A percentile compares a stretch with the other conserved stretches of the same genome.
These are phyloP conservation scores for Lathyrus sativus DNA, from an alignment of 306 rosid species.

Conservation along the genomic window DNA sequence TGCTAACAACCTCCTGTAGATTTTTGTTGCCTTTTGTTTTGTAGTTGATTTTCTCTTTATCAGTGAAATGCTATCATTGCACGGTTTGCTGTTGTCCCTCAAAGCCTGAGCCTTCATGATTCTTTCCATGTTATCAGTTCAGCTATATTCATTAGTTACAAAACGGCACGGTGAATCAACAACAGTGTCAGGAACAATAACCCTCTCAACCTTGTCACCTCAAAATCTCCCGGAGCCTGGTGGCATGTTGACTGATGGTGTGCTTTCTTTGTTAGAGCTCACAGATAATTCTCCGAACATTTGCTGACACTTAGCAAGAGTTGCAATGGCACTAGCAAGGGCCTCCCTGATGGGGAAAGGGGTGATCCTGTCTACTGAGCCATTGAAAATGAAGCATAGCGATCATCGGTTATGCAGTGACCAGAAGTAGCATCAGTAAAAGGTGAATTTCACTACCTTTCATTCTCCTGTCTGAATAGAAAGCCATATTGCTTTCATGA, in stretches of 20 bases:
- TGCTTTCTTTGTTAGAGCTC: constrained; percentile 46
- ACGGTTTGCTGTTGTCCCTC: no score
- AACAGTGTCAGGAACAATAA: no score
- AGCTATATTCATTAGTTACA: no score
- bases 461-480: constrained; percentile 95
- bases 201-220: no score
- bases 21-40: no score
- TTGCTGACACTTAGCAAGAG: constrained; percentile 98
- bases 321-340: constrained; percentile 95
- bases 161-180: no score
- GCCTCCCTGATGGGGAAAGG: constrained; percentile 86
- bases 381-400: constrained; percentile 48
- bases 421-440: constrained; percentile 54
- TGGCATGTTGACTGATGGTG: constrained; percentile 50
- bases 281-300: constrained; percentile 58
- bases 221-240: constrained; percentile 64
- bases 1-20: no score
- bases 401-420: constrained; percentile 49
- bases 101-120: no score
- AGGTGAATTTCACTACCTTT: constrained; percentile 58
- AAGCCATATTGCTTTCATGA: constrained; percentile 99
- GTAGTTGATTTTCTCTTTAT: no score
- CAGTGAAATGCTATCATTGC: no score
- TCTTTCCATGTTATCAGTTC: no score
- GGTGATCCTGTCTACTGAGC: constrained; percentile 61